Evolutionary conservation across 2,329 filamentous ascomycete species (phyloP).

Genomic region (Xylariales sp.): DNA sequence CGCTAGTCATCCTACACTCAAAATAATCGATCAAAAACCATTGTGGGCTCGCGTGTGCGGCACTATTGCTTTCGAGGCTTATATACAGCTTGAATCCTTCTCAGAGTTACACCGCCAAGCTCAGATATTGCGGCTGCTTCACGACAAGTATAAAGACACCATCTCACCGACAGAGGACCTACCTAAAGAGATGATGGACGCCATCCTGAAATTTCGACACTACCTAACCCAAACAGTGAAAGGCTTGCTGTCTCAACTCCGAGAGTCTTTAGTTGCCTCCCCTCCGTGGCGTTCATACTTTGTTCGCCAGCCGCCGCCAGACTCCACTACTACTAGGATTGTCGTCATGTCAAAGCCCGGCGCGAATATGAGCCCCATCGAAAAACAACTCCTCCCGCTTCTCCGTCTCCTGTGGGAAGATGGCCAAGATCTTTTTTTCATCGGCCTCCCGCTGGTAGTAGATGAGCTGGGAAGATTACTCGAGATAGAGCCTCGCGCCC

Average conservation of each 20-base stretch:
- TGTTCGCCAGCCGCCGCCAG: conserved; percentile 51
- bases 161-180: conserved; percentile 49
- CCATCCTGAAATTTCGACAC: conserved; percentile 56
- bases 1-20: conserved; percentile 42
- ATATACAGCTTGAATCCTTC: conserved; percentile 54
- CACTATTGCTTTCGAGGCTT: conserved; percentile 49
- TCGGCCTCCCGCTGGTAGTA: conserved; percentile 37
- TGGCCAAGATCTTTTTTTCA: no score
- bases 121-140: conserved; percentile 44
- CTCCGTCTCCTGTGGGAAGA: no score
- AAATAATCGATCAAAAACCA: not conserved
- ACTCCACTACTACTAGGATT: conserved; percentile 43
- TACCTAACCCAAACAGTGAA: conserved; percentile 52
- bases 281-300: no score
- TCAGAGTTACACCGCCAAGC: conserved; percentile 52
- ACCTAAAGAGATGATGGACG: conserved; percentile 53
- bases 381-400: no score
- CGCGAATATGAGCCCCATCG: no score
- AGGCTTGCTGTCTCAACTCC: conserved; percentile 47
- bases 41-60: conserved; percentile 57
- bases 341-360: not conserved
- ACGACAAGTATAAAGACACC: conserved; percentile 51
- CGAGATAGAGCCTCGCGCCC: conserved; percentile 51
- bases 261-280: conserved; percentile 51
- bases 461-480: conserved; percentile 63